Conservation (phyloP, 768 basidiomycete genomes). For the Russula virescens region DNA sequence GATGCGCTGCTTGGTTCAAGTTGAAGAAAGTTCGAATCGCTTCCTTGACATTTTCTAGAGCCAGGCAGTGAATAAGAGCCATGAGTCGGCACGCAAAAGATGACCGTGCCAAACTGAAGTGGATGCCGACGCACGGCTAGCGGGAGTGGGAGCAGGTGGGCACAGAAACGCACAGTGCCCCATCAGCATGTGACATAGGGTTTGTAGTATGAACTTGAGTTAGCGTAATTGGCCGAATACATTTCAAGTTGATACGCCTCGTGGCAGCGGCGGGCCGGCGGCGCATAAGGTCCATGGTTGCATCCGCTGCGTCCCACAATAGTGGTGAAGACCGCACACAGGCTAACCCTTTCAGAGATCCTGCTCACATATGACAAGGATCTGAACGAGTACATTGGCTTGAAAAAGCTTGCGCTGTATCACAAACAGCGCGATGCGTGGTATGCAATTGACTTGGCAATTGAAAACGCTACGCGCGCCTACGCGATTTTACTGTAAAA, state of each 20-base stretch:
- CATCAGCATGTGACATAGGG: slow-evolving; percentile 87
- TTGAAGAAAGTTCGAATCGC: too few species aligned
- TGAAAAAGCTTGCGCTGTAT: slow-evolving; percentile 92
- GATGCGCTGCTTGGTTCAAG: too few species aligned
- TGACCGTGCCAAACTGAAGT: too few species aligned
- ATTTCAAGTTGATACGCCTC: slow-evolving; percentile 90
- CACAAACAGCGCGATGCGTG: slow-evolving; percentile 53
- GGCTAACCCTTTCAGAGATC: slow-evolving; percentile 78
- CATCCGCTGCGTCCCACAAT: slow-evolving; percentile 83
- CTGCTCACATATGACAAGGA: slow-evolving; percentile 89
- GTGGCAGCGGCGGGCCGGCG: too few species aligned
- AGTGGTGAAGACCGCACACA: slow-evolving; percentile 52
- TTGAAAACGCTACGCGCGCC: too few species aligned
- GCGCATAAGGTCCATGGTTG: slow-evolving; percentile 44
- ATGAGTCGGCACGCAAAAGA: too few species aligned
- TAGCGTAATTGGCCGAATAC: too few species aligned
- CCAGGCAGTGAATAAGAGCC: too few species aligned
- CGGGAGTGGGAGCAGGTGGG: slow-evolving; percentile 38
- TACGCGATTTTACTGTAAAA: slow-evolving; percentile 73
- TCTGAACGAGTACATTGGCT: slow-evolving; percentile 82
- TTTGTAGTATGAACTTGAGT: slow-evolving; percentile 85
- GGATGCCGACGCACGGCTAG: slow-evolving; percentile 48
- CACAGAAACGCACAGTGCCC: slow-evolving; percentile 84
- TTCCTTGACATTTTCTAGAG: too few species aligned
- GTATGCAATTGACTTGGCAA: too few species aligned